These are phyloP conservation scores for Geotrichum candidum DNA, from an alignment of 1,139 yeast species.

Conservation along the genomic window DNA sequence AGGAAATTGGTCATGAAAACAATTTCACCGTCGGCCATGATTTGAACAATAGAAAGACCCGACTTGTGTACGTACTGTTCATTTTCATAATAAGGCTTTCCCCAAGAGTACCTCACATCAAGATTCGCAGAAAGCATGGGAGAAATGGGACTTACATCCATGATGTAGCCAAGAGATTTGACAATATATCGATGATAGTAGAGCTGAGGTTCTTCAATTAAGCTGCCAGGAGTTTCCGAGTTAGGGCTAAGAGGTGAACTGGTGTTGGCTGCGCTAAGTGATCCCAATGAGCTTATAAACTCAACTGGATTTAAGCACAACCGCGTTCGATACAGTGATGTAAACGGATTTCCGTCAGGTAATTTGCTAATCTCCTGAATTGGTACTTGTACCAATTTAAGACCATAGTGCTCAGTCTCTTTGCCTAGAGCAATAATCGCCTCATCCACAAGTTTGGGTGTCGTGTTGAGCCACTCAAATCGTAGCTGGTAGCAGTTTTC, in stretches of 20 bases:
- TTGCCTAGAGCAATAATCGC: slow-evolving; percentile 76
- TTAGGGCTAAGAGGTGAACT: neutral
- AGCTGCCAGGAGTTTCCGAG: slow-evolving; percentile 14
- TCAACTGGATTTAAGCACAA: slow-evolving; percentile 33
- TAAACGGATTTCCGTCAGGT: slow-evolving; percentile 77
- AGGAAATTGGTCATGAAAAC: slow-evolving; percentile 44
- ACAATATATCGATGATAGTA: slow-evolving; percentile 60
- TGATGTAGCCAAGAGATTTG: slow-evolving; percentile 62
- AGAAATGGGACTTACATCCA: slow-evolving; percentile 66
- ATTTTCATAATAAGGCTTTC: slow-evolving; percentile 70
- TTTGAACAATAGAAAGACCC: slow-evolving; percentile 85
- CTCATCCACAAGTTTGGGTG: slow-evolving; percentile 85
- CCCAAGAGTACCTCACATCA: slow-evolving; percentile 79
- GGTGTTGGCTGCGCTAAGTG: neutral
- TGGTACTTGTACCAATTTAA: slow-evolving; percentile 85
- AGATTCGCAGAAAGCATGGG: slow-evolving; percentile 33
- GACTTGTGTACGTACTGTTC: slow-evolving; percentile 87
- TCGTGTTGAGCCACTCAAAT: slow-evolving; percentile 87
- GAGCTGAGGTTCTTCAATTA: slow-evolving; percentile 40
- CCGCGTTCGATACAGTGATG: slow-evolving; percentile 67
- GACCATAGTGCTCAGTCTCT: slow-evolving; percentile 78
- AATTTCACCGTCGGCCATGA: slow-evolving; percentile 73
- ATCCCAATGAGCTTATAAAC: neutral
- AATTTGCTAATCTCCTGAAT: slow-evolving; percentile 79
- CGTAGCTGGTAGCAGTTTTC: slow-evolving; percentile 90